Evolutionary conservation across 805 yeast genomes (phyloP).

Genomic region (Metahyphopichia silvanorum): DNA sequence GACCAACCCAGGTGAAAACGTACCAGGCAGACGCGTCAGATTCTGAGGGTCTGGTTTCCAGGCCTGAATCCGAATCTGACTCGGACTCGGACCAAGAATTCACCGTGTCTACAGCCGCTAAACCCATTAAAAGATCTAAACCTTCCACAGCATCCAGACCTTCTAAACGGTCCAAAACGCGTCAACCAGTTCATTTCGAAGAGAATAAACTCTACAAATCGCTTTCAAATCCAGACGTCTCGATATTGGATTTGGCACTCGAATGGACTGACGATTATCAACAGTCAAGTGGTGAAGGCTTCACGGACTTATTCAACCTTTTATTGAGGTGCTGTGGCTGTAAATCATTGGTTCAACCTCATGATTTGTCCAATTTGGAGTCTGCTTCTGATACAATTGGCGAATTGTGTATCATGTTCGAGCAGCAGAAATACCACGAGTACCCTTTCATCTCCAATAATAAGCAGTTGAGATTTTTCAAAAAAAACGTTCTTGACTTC

Average conservation of each 20-base stretch:
- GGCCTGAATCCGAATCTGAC: too few relatives aligned
- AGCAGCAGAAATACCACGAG: slow-evolving; percentile 61
- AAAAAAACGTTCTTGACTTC: slow-evolving; percentile 53
- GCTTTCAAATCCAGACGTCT: slow-evolving; percentile 27
- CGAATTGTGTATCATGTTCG: slow-evolving; percentile 64
- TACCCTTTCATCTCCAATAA: slow-evolving; percentile 61
- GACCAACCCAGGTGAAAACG: too few relatives aligned
- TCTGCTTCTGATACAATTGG: slow-evolving; percentile 70
- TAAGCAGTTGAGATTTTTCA: slow-evolving; percentile 46
- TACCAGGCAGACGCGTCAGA: too few relatives aligned
- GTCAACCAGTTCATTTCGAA: slow-evolving; percentile 16
- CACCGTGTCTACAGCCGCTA: too few relatives aligned
- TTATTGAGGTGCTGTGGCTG: slow-evolving; percentile 73
- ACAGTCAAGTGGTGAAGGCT: slow-evolving; percentile 34
- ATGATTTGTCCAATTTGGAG: slow-evolving; percentile 70
- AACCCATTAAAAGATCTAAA: too few relatives aligned
- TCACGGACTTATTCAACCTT: slow-evolving; percentile 65
- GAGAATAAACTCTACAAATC: slow-evolving; percentile 30
- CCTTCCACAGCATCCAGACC: too few relatives aligned
- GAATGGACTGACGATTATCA: slow-evolving; percentile 37
- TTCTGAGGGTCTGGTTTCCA: too few relatives aligned
- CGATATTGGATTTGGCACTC: slow-evolving; percentile 31
- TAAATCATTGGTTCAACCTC: slow-evolving; percentile 59
- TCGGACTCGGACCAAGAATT: too few relatives aligned
- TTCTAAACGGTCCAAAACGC: too few relatives aligned